phyloP scores from a whole-genome alignment of 2,329 filamentous ascomycete species.

The Fusarium musae region DNA sequence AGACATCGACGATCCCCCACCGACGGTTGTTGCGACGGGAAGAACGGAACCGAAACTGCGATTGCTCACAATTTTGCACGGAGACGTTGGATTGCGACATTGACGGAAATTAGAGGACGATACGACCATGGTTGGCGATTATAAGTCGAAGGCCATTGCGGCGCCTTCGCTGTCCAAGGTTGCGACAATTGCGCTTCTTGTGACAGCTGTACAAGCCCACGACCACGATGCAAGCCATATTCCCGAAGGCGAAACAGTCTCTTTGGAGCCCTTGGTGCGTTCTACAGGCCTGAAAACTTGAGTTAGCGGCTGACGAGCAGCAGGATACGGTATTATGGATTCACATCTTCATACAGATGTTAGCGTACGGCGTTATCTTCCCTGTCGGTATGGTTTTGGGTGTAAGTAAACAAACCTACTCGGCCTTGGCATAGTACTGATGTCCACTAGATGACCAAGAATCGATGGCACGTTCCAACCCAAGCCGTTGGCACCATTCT shows the following conservation, averaged over 20 bases:
- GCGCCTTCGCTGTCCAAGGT: slow-evolving; percentile 32
- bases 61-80: neutral
- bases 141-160: slow-evolving; percentile 20
- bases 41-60: neutral
- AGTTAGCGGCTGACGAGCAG: slow-evolving; percentile 47
- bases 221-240: slow-evolving; percentile 65
- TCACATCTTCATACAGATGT: slow-evolving; percentile 88
- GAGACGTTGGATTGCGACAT: neutral
- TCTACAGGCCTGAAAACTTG: neutral
- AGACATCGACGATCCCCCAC: slow-evolving; percentile 35
- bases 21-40: slow-evolving; percentile 1
- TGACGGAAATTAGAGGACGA: neutral
- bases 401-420: slow-evolving; percentile 61
- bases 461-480: slow-evolving; percentile 92
- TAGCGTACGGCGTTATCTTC: slow-evolving; percentile 92
- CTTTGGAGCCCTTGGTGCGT: slow-evolving; percentile 78
- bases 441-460: slow-evolving; percentile 77
- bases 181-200: slow-evolving; percentile 41
- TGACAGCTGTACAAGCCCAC: slow-evolving; percentile 52
- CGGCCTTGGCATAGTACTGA: neutral
- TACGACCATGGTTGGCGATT: slow-evolving; percentile 35
- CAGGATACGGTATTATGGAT: slow-evolving; percentile 89
- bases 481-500: slow-evolving; percentile 81
- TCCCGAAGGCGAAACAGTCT: slow-evolving; percentile 74
- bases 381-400: slow-evolving; percentile 95